Evolutionary conservation across 352 stramenopile species (phyloP), one percentile per base, ranked within the genome.

Genomic region (Bremia lactucae): DNA sequence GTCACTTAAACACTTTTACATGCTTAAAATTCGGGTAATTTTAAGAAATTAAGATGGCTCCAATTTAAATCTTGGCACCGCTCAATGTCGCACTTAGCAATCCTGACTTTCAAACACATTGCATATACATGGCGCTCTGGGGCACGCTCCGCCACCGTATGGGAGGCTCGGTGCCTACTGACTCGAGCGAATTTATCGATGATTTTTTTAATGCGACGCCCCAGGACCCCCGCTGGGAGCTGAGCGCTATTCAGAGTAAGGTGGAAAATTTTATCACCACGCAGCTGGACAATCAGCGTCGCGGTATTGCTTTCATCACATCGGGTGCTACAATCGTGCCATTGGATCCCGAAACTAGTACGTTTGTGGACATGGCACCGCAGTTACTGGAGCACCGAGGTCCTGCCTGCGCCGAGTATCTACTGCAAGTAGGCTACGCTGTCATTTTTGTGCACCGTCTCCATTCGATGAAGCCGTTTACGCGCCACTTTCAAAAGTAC

Each of bases 81-180:
- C n/a, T n/a, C n/a, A n/a, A n/a, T n/a, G n/a, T n/a, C n/a, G n/a
- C n/a, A n/a, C n/a, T n/a, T n/a, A n/a, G n/a, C n/a, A n/a, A n/a
- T n/a, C n/a, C n/a, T n/a, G n/a, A n/a, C n/a, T n/a, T n/a, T n/a
- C n/a, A n/a, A n/a, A n/a, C n/a, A n/a, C n/a, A n/a, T n/a, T n/a
- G n/a, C n/a, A n/a, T n/a, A n/a, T n/a, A 62, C 36, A 90, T 90
- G 78, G 72, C 68, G 53, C 68, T 90, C 31, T 90, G 78, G 78
- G 78, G 76, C 26, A 88, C 78, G 44, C 60, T 90, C 28, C 70
- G 74, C 34, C 76, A 90, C 46, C 65, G 69, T 36, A 83, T 90
- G 36, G 67, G 78, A 52, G 70, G 73, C 14, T 53, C 56, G 6
- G 65, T 68, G 37, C 49, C 62, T 28, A 70, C 68, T 4, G 75